Evolutionary conservation across 352 stramenopile species (phyloP), one percentile per base, ranked within the genome.

Genomic region (Plasmopara muralis): DNA sequence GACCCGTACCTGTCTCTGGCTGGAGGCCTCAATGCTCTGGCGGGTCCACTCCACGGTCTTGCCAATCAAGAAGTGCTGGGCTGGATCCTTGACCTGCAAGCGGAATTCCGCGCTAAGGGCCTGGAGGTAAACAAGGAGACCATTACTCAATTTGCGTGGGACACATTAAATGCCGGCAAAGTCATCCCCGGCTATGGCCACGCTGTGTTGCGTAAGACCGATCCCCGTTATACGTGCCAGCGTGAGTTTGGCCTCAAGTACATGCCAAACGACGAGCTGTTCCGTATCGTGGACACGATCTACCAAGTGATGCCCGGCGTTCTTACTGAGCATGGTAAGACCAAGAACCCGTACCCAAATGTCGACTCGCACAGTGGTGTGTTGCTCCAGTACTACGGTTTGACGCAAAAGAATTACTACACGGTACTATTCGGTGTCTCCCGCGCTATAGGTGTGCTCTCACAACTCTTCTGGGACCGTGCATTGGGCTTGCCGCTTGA

Each of bases 401-500:
- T 99, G 72, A 99, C 93, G 47, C 90, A 99, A 83, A 97, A 98
- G 84, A 96, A 98, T 76, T 99, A 99, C 80, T 99, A 99, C 93
- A 99, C 96, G 34, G 97, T 99, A 39, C 89, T 99, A 60, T 99
- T 99, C 70, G 97, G 96, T 68, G 96, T 99, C 4, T 98, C 91
- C 58, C 89, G 97, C 54, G 95, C 93, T 25, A 98, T 99, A 40
- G 96, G 97, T 76, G 96, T 96, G 64, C 85, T 99, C 54, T 98
- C 89, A 62, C 96, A 99, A 79, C 81, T 99, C 63, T 99, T 99
- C 78, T 95, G 85, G 85, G 96, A 99, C 85, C 91, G 96, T 58
- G 97, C 97, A 14, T 83, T 99, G 43, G 86, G 94, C 54, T 85
- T 99, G 43, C 95, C 97, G 37, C 84, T 99, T 44, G 96, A 99